A percentile compares a stretch with the other conserved stretches of the same genome.
These are phyloP conservation scores for Barnettozyma hawaiiensis DNA, from an alignment of 1,139 yeast species.

Conservation along the genomic window DNA sequence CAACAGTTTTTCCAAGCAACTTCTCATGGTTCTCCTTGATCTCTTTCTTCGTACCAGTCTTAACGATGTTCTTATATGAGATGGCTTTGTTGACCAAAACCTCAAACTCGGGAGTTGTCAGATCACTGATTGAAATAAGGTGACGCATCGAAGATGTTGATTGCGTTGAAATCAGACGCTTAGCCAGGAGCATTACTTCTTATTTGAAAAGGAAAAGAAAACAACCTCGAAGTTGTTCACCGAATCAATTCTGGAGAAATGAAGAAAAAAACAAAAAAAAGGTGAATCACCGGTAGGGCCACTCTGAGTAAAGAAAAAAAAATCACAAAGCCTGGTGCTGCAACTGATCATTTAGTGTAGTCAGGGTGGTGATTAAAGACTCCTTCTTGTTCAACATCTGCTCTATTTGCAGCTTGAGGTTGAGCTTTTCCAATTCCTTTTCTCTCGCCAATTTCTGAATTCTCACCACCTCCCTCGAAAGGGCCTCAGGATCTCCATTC, in stretches of 20 bases:
- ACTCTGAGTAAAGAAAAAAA: neutral
- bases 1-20: slow-evolving; percentile 73
- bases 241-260: neutral
- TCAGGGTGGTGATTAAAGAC: neutral
- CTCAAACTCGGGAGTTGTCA: slow-evolving; percentile 62
- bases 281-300: slow-evolving; percentile 9
- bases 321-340: too few species aligned
- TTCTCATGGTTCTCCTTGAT: slow-evolving; percentile 47
- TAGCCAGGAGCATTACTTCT: slow-evolving; percentile 6
- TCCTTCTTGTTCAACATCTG: neutral
- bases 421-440: neutral
- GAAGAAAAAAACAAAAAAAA: neutral
- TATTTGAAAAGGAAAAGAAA: neutral
- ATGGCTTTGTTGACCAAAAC: slow-evolving; percentile 65
- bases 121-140: slow-evolving; percentile 71
- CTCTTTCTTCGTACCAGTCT: slow-evolving; percentile 40
- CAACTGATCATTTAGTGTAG: slow-evolving; percentile 1
- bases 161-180: slow-evolving; percentile 8
- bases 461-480: neutral
- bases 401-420: neutral
- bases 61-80: slow-evolving; percentile 51
- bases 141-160: slow-evolving; percentile 45
- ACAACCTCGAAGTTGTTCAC: neutral
- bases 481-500: neutral
- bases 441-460: neutral